Conservation (phyloP, 2,329 filamentous ascomycete genomes). For the Rhynchosporium secalis region DNA sequence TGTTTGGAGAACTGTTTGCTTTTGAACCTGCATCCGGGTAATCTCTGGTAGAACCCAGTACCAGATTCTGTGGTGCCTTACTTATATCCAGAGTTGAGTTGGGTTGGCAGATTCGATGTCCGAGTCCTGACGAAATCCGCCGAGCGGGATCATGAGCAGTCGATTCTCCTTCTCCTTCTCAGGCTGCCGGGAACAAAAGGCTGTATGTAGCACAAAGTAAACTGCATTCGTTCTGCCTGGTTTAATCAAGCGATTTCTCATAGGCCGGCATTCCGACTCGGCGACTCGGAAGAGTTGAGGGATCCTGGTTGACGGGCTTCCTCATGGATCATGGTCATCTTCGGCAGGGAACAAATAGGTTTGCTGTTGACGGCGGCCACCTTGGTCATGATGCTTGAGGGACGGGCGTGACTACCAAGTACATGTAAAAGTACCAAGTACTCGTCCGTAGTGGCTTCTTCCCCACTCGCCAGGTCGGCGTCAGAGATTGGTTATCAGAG, state of each 20-base stretch:
- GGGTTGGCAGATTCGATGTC: conserved; percentile 2
- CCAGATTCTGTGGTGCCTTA: neutral
- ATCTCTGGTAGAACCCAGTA: conserved; percentile 3
- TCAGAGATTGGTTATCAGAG: conserved; percentile 9
- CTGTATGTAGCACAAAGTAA: no score
- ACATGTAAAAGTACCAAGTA: neutral
- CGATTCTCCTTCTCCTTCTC: no score
- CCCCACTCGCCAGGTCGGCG: neutral
- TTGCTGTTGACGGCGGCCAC: neutral
- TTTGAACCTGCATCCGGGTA: conserved; percentile 4
- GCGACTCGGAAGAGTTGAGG: no score
- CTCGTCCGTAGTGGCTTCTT: conserved; percentile 1
- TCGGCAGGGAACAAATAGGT: neutral
- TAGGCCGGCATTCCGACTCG: no score
- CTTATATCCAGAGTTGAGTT: no score
- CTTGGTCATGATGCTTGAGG: neutral
- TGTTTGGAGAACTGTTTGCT: conserved; percentile 2
- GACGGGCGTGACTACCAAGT: no score
- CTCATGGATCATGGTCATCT: no score
- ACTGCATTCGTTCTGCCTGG: no score
- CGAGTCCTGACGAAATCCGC: conserved; percentile 2
- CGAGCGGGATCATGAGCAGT: neutral
- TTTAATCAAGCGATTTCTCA: no score
- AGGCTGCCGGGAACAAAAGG: no score
- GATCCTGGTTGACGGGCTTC: no score